These are phyloP conservation scores for Zygnema circumcarinatum DNA, from an alignment of 139 green algal species.

Conservation along the genomic window DNA sequence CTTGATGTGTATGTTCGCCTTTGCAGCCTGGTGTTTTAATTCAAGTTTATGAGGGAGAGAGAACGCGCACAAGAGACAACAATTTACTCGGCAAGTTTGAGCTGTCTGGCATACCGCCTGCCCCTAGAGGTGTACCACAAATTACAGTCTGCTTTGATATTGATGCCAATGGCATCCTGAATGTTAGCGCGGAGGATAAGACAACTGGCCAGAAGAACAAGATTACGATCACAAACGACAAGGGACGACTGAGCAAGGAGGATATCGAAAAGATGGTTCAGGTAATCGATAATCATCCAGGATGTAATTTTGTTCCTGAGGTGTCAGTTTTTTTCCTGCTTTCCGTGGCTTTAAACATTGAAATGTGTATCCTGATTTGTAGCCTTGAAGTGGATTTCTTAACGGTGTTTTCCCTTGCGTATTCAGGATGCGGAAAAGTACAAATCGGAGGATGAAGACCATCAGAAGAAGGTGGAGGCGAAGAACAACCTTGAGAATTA, in stretches of 20 bases:
- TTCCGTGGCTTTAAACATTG: no score
- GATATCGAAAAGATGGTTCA: neutral
- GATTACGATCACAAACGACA: slow-evolving; percentile 99
- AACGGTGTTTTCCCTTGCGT: no score
- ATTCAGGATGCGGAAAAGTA: slow-evolving; percentile 46
- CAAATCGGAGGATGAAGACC: no score
- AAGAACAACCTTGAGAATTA: no score
- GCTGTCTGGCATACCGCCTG: slow-evolving; percentile 93
- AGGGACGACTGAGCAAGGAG: slow-evolving; percentile 51
- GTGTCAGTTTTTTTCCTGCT: no score
- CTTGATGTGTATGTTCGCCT: no score
- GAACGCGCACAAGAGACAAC: slow-evolving; percentile 90
- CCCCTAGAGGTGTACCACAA: slow-evolving; percentile 92
- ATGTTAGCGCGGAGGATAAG: slow-evolving; percentile 95
- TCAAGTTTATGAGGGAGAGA: slow-evolving; percentile 92
- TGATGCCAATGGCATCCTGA: slow-evolving; percentile 97
- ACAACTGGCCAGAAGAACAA: slow-evolving; percentile 93
- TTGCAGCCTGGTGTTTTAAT: slow-evolving; percentile 92
- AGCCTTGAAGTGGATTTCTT: no score
- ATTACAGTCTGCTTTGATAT: slow-evolving; percentile 97
- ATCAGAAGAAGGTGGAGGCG: no score
- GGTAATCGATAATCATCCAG: neutral
- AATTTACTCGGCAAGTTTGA: slow-evolving; percentile 98
- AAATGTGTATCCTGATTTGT: no score
- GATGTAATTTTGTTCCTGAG: no score